These are phyloP conservation scores for Phytophthora kernoviae DNA, from an alignment of 352 stramenopile genomes.

Conservation along the genomic window DNA sequence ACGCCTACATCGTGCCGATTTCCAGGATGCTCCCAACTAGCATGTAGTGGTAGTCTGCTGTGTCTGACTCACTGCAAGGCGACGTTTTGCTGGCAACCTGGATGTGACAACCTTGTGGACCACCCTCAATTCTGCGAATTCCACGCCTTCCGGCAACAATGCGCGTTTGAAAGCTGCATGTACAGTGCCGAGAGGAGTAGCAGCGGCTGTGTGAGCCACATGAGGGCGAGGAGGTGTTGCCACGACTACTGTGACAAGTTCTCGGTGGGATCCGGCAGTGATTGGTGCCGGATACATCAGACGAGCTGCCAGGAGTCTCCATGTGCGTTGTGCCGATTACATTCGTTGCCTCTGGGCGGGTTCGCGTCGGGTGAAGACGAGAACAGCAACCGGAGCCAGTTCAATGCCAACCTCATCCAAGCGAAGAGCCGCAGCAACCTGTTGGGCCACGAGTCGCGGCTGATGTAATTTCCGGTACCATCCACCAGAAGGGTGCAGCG, in stretches of 20 bases:
- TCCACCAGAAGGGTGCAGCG: no score
- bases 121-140: conserved; percentile 61
- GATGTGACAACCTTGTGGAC: conserved; percentile 64
- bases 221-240: conserved; percentile 46
- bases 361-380: conserved; percentile 20
- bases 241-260: conserved; percentile 75
- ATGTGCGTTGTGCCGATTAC: conserved; percentile 57
- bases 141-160: conserved; percentile 56
- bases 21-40: conserved; percentile 41
- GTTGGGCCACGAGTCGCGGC: conserved; percentile 9
- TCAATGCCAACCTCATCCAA: conserved; percentile 21
- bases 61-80: conserved; percentile 54
- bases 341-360: conserved; percentile 23
- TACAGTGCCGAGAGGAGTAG: conserved; percentile 34
- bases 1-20: conserved; percentile 40
- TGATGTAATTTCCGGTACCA: conserved; percentile 14
- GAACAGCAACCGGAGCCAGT: conserved; percentile 30
- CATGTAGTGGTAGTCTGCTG: conserved; percentile 29
- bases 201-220: conserved; percentile 57
- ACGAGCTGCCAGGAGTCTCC: conserved; percentile 54
- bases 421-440: conserved; percentile 2
- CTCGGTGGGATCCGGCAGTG: conserved; percentile 33
- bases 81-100: conserved; percentile 65
- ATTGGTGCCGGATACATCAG: conserved; percentile 55
- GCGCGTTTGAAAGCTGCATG: conserved; percentile 61